Conservation (phyloP, 768 basidiomycete species). For the Boletellus emodensis region DNA sequence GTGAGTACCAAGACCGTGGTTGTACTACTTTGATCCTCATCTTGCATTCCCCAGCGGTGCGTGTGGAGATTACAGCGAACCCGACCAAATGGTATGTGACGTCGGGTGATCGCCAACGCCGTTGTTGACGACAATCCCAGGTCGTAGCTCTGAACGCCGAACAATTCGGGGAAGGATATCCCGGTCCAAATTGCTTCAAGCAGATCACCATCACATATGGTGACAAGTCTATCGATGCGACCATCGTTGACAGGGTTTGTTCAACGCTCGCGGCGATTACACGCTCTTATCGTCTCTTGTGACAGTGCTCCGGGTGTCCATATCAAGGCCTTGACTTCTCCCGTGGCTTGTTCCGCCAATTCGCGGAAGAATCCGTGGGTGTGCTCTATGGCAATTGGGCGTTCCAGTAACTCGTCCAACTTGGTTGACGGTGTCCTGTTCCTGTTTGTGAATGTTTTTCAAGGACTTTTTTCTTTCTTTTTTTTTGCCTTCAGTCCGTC, state of each 20-base stretch:
- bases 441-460: neutral
- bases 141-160: conserved; percentile 26
- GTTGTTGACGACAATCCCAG: conserved; percentile 10
- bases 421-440: neutral
- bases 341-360: conserved; percentile 57
- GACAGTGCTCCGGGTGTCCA: too few relatives aligned
- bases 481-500: neutral
- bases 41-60: conserved; percentile 41
- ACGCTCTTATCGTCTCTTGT: neutral
- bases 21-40: neutral
- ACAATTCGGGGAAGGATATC: conserved; percentile 57
- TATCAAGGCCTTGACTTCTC: conserved; percentile 74
- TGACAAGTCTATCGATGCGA: conserved; percentile 52
- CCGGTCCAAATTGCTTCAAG: conserved; percentile 61
- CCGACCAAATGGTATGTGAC: conserved; percentile 27
- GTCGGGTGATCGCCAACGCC: neutral
- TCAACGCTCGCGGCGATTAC: neutral
- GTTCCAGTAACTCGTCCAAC: conserved; percentile 23
- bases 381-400: conserved; percentile 60
- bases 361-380: conserved; percentile 46
- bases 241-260: conserved; percentile 57
- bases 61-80: conserved; percentile 41
- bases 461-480: neutral
- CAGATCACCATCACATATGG: conserved; percentile 55
- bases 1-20: conserved; percentile 28